Evolutionary conservation across 164 flowering plant species (phyloP).

Genomic region (Malania oleifera): DNA sequence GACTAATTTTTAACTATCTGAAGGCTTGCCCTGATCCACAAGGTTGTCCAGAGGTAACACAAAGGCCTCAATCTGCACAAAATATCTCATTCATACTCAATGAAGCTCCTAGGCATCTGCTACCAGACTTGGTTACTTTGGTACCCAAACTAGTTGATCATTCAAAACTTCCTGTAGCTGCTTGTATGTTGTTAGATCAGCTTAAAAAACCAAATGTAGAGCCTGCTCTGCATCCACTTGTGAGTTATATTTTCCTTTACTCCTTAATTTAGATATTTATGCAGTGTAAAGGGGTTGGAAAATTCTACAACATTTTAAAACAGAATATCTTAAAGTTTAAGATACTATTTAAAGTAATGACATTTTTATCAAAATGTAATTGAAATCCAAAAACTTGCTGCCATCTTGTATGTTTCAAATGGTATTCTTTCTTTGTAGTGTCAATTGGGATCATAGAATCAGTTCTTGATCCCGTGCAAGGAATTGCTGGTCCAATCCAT

Average conservation of each 20-base stretch:
- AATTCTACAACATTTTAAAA: too few relatives aligned
- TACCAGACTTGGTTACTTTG: background rate
- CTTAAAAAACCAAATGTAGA: background rate
- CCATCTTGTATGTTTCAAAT: too few relatives aligned
- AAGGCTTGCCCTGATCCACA: background rate
- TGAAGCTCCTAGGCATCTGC: background rate
- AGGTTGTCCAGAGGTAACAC: background rate
- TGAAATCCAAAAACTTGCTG: too few relatives aligned
- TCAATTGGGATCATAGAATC: too few relatives aligned
- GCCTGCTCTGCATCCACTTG: background rate
- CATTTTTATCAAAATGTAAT: too few relatives aligned
- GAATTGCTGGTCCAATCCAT: too few relatives aligned
- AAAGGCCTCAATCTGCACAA: background rate
- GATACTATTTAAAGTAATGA: too few relatives aligned
- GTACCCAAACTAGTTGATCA: background rate
- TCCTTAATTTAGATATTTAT: too few relatives aligned
- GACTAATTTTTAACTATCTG: background rate
- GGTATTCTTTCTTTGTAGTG: too few relatives aligned
- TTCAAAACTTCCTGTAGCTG: background rate
- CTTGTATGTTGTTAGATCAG: background rate
- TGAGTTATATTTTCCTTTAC: background rate
- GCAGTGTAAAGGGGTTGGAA: too few relatives aligned
- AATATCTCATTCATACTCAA: background rate
- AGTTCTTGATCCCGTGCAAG: too few relatives aligned
- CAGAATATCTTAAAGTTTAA: too few relatives aligned